Conservation (phyloP, 768 basidiomycete species). For the Leccinum rimulosum region DNA sequence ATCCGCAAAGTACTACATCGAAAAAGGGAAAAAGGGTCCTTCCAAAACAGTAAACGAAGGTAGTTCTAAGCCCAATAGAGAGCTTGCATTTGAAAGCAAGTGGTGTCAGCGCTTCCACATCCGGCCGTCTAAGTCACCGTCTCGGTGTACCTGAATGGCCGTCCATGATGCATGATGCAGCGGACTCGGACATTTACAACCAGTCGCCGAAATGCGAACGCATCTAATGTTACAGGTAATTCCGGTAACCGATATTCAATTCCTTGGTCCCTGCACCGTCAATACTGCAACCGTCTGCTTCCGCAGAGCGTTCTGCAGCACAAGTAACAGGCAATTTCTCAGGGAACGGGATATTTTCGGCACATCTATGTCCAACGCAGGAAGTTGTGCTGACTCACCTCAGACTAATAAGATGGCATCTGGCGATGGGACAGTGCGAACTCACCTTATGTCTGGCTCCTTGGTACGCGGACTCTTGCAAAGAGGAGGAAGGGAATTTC, state of each 20-base stretch:
- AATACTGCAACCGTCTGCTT: neutral
- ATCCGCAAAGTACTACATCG: neutral
- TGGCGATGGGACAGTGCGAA: neutral
- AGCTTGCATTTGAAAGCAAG: neutral
- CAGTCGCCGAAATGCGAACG: neutral
- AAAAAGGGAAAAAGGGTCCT: neutral
- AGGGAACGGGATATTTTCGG: neutral
- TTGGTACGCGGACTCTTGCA: neutral
- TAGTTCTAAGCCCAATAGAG: neutral
- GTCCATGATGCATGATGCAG: neutral
- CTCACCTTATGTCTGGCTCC: slow-evolving; percentile 13
- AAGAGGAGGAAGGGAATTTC: neutral
- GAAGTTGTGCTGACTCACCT: slow-evolving; percentile 15
- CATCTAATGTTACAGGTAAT: neutral
- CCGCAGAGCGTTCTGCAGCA: neutral
- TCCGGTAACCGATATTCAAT: neutral
- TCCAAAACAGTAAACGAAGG: neutral
- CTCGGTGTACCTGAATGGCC: neutral
- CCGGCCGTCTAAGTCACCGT: neutral
- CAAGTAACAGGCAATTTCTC: slow-evolving; percentile 2
- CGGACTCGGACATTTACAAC: neutral
- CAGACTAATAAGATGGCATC: neutral
- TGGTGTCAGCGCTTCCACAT: neutral
- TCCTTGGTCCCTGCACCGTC: neutral
- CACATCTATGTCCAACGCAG: neutral